Evolutionary conservation across 768 basidiomycete species (phyloP).

Genomic region (Mrakia gelida): DNA sequence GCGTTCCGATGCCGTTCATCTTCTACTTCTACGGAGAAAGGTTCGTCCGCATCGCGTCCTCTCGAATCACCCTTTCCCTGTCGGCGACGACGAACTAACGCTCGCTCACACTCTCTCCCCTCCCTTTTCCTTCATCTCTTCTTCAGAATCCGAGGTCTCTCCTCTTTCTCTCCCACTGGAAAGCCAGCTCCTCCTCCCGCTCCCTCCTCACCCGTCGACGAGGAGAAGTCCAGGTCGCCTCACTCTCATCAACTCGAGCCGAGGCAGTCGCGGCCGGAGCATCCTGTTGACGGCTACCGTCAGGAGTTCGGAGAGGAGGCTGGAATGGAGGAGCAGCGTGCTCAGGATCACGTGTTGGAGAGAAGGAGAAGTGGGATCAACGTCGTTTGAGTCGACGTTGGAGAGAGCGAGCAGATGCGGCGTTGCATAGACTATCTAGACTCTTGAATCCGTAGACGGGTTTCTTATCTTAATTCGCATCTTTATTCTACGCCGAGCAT

Average conservation of each 20-base stretch:
- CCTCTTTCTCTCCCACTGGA: too few relatives aligned
- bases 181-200: too few relatives aligned
- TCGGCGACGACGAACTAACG: neutral
- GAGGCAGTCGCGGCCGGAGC: neutral
- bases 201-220: too few relatives aligned
- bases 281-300: neutral
- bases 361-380: neutral
- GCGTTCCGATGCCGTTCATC: slow-evolving; percentile 23
- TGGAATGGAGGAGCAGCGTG: slow-evolving; percentile 4
- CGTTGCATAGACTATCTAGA: too few relatives aligned
- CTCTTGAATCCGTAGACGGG: too few relatives aligned
- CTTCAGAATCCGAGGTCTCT: neutral
- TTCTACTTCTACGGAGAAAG: slow-evolving; percentile 22
- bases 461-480: too few relatives aligned
- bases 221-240: too few relatives aligned
- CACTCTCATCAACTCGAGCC: too few relatives aligned
- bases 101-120: neutral
- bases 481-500: too few relatives aligned
- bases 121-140: neutral
- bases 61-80: neutral
- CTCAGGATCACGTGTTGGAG: neutral
- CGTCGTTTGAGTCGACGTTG: too few relatives aligned
- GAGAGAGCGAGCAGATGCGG: too few relatives aligned
- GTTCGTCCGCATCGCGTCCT: neutral
- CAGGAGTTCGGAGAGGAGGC: slow-evolving; percentile 21